Conservation (phyloP, 352 stramenopile species). For the Pythium apleroticum region DNA sequence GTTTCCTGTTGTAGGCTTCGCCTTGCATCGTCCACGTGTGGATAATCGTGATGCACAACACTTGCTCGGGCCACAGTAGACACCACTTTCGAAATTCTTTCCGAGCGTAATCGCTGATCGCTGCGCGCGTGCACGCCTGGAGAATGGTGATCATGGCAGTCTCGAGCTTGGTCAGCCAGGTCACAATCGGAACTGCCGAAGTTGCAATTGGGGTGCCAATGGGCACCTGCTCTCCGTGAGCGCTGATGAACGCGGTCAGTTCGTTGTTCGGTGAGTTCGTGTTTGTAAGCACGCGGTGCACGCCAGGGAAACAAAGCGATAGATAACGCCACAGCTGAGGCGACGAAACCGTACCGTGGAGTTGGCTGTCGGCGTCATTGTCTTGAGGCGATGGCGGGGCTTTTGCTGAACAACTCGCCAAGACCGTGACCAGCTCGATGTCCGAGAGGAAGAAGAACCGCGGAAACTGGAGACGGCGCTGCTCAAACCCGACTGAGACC, state of each 20-base stretch:
- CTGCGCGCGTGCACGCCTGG: constrained; percentile 61
- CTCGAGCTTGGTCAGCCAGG: constrained; percentile 69
- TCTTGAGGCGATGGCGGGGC: not conserved
- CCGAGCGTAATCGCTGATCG: constrained; percentile 55
- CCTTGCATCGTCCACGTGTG: constrained; percentile 60
- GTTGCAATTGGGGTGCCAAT: constrained; percentile 60
- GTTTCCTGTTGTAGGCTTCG: constrained; percentile 40
- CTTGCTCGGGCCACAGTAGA: constrained; percentile 75
- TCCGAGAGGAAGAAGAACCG: constrained; percentile 76
- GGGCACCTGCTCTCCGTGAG: constrained; percentile 49
- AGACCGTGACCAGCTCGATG: constrained; percentile 44
- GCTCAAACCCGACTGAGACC: constrained; percentile 49
- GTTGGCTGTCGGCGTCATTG: not conserved
- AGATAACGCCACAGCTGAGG: constrained; percentile 44
- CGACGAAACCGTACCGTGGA: constrained; percentile 10
- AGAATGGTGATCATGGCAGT: constrained; percentile 59
- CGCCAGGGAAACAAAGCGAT: constrained; percentile 58
- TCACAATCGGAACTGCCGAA: constrained; percentile 29
- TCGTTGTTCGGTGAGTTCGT: constrained; percentile 31
- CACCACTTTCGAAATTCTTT: constrained; percentile 88
- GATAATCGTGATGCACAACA: constrained; percentile 51
- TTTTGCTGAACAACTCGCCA: constrained; percentile 29
- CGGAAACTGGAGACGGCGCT: constrained; percentile 51
- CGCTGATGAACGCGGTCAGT: constrained; percentile 56
- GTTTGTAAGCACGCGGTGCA: constrained; percentile 49